phyloP scores from a whole-genome alignment of 2,329 filamentous ascomycete genomes.

The Xylaria sp. region DNA sequence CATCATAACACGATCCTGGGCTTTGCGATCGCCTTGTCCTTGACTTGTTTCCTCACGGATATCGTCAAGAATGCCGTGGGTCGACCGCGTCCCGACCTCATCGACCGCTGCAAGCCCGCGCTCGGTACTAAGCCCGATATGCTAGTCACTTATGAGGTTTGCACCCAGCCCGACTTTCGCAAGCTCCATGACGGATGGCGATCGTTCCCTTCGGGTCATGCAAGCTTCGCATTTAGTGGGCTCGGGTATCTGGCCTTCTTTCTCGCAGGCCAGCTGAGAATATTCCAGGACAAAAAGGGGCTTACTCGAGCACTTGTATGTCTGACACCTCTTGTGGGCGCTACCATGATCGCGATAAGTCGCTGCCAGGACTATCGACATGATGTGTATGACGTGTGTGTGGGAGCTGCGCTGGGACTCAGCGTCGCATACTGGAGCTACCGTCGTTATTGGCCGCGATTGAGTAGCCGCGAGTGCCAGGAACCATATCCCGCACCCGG shows the following conservation, averaged over 20 bases:
- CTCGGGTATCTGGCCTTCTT: conserved; percentile 70
- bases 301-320: conserved; percentile 53
- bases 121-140: conserved; percentile 42
- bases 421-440: conserved; percentile 61
- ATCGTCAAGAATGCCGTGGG: conserved; percentile 85
- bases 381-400: conserved; percentile 63
- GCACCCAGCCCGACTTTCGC: conserved; percentile 65
- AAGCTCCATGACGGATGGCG: conserved; percentile 77
- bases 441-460: conserved; percentile 55
- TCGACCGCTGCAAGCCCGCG: conserved; percentile 73
- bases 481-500: conserved; percentile 51
- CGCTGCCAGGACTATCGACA: conserved; percentile 66
- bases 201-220: conserved; percentile 76
- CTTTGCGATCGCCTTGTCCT: conserved; percentile 67
- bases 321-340: conserved; percentile 54
- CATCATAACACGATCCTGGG: conserved; percentile 80
- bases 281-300: conserved; percentile 49
- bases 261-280: conserved; percentile 59
- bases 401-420: conserved; percentile 56
- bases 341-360: conserved; percentile 63
- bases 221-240: conserved; percentile 72
- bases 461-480: conserved; percentile 49
- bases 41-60: conserved; percentile 81
- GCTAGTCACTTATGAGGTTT: conserved; percentile 62
- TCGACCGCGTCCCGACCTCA: conserved; percentile 58